Conservation (phyloP, 2,329 filamentous ascomycete species). For the Cytospora schulzeri region DNA sequence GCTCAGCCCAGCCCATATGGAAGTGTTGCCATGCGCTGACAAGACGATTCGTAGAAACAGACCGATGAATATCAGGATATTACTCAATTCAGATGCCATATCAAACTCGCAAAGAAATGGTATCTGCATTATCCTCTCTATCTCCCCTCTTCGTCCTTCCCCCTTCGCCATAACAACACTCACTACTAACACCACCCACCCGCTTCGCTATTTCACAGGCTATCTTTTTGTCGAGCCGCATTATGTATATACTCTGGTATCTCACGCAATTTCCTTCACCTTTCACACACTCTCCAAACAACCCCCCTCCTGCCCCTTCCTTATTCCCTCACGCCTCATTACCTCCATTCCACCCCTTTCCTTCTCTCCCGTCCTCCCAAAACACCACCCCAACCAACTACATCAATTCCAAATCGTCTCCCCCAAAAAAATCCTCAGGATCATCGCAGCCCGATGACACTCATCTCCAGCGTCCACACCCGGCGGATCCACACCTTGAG, state of each 20-base stretch:
- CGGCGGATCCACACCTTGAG: slow-evolving; percentile 98
- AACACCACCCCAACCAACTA: neutral
- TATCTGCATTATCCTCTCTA: slow-evolving; percentile 25
- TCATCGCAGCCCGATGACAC: slow-evolving; percentile 81
- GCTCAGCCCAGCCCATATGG: neutral
- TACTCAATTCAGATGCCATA: neutral
- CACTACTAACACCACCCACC: slow-evolving; percentile 6
- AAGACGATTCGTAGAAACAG: neutral
- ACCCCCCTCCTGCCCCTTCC: neutral
- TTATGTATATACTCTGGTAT: slow-evolving; percentile 21
- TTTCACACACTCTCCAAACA: too few species aligned
- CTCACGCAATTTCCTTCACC: slow-evolving; percentile 10
- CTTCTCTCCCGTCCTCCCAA: neutral
- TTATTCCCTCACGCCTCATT: neutral
- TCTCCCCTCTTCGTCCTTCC: neutral
- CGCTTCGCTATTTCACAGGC: slow-evolving; percentile 16
- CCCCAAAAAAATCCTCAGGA: too few species aligned
- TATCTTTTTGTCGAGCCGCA: slow-evolving; percentile 10
- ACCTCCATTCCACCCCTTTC: neutral
- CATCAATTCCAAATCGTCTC: neutral
- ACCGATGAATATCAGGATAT: neutral
- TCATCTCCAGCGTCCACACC: slow-evolving; percentile 99
- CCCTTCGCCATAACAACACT: slow-evolving; percentile 9
- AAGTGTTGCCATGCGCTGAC: neutral
- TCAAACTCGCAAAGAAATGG: slow-evolving; percentile 16